Evolutionary conservation across 2,329 filamentous ascomycete genomes (phyloP).

Genomic region (Lachnellula cervina): DNA sequence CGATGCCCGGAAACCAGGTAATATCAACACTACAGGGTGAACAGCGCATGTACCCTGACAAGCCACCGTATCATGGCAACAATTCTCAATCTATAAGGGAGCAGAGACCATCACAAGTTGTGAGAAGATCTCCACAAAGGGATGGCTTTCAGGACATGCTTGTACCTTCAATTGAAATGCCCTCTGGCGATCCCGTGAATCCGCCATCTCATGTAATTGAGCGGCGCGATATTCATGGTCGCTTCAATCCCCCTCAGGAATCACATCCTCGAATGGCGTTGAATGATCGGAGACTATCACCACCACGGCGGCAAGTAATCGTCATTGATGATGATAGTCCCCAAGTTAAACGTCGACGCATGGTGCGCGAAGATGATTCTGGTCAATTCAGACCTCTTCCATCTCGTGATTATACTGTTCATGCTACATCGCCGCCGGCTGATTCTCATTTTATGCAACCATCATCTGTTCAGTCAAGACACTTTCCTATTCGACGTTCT

Average conservation of each 20-base stretch:
- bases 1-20: slow-evolving; percentile 24
- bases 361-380: slow-evolving; percentile 25
- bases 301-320: slow-evolving; percentile 26
- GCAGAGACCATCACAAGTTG: slow-evolving; percentile 26
- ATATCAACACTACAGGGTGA: slow-evolving; percentile 23
- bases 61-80: slow-evolving; percentile 12
- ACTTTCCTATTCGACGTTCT: slow-evolving; percentile 14
- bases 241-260: slow-evolving; percentile 15
- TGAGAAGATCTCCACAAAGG: slow-evolving; percentile 24
- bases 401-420: slow-evolving; percentile 19
- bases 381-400: slow-evolving; percentile 24
- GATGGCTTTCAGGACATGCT: slow-evolving; percentile 30
- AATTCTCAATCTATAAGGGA: slow-evolving; percentile 16
- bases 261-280: slow-evolving; percentile 17
- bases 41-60: slow-evolving; percentile 18
- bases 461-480: slow-evolving; percentile 19
- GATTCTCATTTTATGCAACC: slow-evolving; percentile 24
- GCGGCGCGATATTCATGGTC: slow-evolving; percentile 11
- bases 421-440: slow-evolving; percentile 15
- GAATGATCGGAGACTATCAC: slow-evolving; percentile 18
- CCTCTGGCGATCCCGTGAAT: slow-evolving; percentile 20
- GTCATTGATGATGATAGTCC: slow-evolving; percentile 29
- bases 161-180: slow-evolving; percentile 31
- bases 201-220: slow-evolving; percentile 19
- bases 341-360: slow-evolving; percentile 26